Base-by-base conservation (phyloP, 768 basidiomycete species). In the Polyporus arcularius region DNA sequence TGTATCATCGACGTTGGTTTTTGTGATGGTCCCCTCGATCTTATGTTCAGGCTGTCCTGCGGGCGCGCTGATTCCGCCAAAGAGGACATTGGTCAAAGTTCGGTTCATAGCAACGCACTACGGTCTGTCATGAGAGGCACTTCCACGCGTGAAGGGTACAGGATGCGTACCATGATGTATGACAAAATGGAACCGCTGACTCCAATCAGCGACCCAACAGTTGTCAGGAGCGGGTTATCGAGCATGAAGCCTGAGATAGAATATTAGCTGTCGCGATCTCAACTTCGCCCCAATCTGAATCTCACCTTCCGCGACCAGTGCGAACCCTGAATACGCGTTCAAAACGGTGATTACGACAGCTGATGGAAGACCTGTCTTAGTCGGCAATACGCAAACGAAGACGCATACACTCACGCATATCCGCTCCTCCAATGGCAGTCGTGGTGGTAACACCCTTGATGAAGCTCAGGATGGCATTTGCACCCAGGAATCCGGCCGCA, bases 41-140 rank as follows among this genome's bases (percentile, higher is more conserved):
- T 91, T 88, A 50, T 87, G 83, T 4, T 79, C 76, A 1, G 67
- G 55, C 61, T 88, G 85, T 4, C 75, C 73, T 8, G 84, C 78
- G 11, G 77, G 77, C 10, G 84, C 73, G 4, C 87, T 78, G 8
- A 93, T 89, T n/a, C 93, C 93, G 42, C 93, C 93, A 70, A 95
- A 95, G 9, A 95, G 79, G 16, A 94, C 93, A 64, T 94, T 95
- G 16, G 85, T 82, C 57, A 91, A 75, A 11, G 90, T 93, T 42
- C 93, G 83, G 75, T 95, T 95, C 93, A 95, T 95, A 15, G 93
- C 92, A 58, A 93, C 87, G 69, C 93, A 95, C 93, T 94, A 60
- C 16, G 48, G 43, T 64, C 61, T 53, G 46, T 28, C n/a, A 43
- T 57, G 55, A 61, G 60, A n/a, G 18, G 26, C 35, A 21, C 4